Evolutionary conservation across 306 rosid genomes (phyloP).

Genomic region (Lathyrus oleraceus): DNA sequence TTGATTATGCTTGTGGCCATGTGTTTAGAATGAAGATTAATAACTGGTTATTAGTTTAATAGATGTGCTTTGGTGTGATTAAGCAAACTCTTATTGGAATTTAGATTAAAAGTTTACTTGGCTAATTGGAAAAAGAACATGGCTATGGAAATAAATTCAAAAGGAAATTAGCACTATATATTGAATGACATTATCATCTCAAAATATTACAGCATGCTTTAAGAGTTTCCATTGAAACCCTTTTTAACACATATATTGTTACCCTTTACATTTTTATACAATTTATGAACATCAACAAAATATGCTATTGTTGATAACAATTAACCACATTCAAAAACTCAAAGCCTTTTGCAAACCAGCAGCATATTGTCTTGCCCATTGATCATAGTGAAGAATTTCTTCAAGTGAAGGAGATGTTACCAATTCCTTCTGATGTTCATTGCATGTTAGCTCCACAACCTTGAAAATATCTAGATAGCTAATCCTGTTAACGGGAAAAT

Average conservation of each 20-base stretch:
- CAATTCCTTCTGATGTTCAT: slow-evolving; percentile 62
- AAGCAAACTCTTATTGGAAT: too few relatives aligned
- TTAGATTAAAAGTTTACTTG: too few relatives aligned
- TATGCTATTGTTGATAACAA: background rate
- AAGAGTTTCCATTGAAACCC: background rate
- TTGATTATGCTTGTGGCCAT: too few relatives aligned
- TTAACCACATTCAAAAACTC: slow-evolving; percentile 29
- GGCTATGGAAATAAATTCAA: too few relatives aligned
- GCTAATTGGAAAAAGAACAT: too few relatives aligned
- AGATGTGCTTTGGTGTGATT: too few relatives aligned
- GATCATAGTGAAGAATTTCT: slow-evolving; percentile 81
- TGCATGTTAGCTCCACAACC: slow-evolving; percentile 80
- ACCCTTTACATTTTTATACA: slow-evolving; percentile 17
- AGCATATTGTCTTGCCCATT: slow-evolving; percentile 84
- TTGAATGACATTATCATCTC: slow-evolving; percentile 11
- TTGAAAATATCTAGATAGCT: slow-evolving; percentile 82
- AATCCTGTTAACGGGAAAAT: slow-evolving; percentile 52
- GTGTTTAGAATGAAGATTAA: too few relatives aligned
- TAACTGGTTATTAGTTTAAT: too few relatives aligned
- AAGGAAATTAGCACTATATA: background rate
- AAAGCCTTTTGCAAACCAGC: slow-evolving; percentile 52
- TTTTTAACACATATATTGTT: background rate
- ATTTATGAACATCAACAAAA: slow-evolving; percentile 8
- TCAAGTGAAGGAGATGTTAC: slow-evolving; percentile 76
- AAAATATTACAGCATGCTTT: background rate